These are phyloP conservation scores for Xylariaceae sp. DNA, from an alignment of 2,329 filamentous ascomycete species.

Conservation along the genomic window DNA sequence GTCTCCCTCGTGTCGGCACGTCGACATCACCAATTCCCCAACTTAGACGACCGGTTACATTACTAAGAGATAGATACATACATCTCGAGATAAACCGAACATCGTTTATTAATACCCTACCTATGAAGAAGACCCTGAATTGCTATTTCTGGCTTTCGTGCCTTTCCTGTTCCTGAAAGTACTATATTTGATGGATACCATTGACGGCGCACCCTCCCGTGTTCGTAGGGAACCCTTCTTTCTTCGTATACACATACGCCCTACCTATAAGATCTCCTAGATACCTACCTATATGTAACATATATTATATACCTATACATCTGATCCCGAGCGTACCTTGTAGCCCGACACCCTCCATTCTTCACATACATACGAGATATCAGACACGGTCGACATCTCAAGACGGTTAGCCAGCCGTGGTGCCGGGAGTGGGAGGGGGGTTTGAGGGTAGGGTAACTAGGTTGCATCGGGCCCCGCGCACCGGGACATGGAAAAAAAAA, in stretches of 20 bases:
- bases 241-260: not conserved
- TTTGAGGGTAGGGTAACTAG: too few species aligned
- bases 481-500: not conserved
- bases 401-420: not conserved
- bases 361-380: not conserved
- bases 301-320: too few species aligned
- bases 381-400: not conserved
- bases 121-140: not conserved
- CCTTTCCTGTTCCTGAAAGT: conserved; percentile 12
- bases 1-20: not conserved
- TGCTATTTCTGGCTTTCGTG: conserved; percentile 6
- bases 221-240: not conserved
- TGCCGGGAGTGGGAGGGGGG: too few species aligned
- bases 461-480: not conserved
- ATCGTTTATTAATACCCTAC: not conserved
- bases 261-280: too few species aligned
- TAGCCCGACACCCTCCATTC: too few species aligned
- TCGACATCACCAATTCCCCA: not conserved
- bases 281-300: too few species aligned
- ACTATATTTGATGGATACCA: not conserved
- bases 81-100: not conserved
- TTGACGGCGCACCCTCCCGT: not conserved
- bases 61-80: not conserved
- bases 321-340: too few species aligned
- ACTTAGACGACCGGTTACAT: not conserved